Evolutionary conservation across 2,329 filamentous ascomycete species (phyloP).

Genomic region (Hypocreales sp.): DNA sequence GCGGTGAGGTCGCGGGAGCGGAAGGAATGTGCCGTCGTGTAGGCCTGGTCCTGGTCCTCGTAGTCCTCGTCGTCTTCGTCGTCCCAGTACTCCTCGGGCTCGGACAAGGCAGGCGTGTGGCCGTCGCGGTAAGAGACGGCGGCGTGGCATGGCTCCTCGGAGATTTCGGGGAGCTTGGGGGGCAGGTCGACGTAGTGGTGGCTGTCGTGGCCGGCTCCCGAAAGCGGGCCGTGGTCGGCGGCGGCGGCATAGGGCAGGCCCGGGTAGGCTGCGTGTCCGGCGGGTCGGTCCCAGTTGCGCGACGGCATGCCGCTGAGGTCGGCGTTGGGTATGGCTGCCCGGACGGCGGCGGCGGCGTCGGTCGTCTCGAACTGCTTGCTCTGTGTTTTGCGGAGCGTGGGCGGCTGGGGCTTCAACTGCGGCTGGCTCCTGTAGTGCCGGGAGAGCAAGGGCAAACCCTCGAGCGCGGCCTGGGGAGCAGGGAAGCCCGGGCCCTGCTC

Average conservation of each 20-base stretch:
- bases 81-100: constrained; percentile 52
- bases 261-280: constrained; percentile 11
- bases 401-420: constrained; percentile 27
- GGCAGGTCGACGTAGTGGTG: constrained; percentile 9
- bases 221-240: constrained; percentile 9
- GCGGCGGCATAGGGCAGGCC: constrained; percentile 11
- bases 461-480: constrained; percentile 4
- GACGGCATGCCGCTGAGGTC: constrained; percentile 5
- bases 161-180: constrained; percentile 15
- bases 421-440: constrained; percentile 41
- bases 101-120: constrained; percentile 15
- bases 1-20: constrained; percentile 50
- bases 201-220: constrained; percentile 10
- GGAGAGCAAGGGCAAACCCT: constrained; percentile 16
- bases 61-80: constrained; percentile 61
- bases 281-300: constrained; percentile 5
- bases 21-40: constrained; percentile 61
- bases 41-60: constrained; percentile 48
- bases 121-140: constrained; percentile 10
- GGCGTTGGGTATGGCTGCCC: constrained; percentile 1
- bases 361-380: constrained; percentile 22
- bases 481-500: constrained; percentile 2
- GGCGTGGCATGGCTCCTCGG: constrained; percentile 13
- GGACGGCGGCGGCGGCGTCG: constrained; percentile 4
- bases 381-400: constrained; percentile 25